Conservation (phyloP, 768 basidiomycete genomes). For the Suillus discolor region DNA sequence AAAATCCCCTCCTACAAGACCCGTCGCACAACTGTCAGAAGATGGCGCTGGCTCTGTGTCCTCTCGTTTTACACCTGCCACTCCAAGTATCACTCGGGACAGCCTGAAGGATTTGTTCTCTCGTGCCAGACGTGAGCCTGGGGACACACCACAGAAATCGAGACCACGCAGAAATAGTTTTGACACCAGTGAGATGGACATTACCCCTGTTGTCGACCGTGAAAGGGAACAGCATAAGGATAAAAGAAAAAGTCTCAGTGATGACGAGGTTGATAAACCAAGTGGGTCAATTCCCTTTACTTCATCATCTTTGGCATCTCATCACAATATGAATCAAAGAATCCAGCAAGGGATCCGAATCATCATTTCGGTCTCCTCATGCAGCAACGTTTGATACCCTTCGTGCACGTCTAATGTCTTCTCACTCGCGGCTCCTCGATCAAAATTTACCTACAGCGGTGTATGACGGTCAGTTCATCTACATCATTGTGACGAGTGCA, state of each 20-base stretch:
- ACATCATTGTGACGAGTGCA: neutral
- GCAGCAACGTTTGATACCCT: conserved; percentile 50
- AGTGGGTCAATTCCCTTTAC: conserved; percentile 42
- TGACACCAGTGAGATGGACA: conserved; percentile 61
- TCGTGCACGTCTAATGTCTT: conserved; percentile 45
- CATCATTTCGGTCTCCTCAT: conserved; percentile 45
- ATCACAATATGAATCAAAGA: conserved; percentile 20
- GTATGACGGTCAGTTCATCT: conserved; percentile 37
- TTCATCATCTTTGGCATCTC: conserved; percentile 10
- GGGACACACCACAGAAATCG: conserved; percentile 62
- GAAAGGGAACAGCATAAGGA: conserved; percentile 47
- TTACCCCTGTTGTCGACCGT: conserved; percentile 47
- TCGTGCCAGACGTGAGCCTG: conserved; percentile 64
- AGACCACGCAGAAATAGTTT: conserved; percentile 58
- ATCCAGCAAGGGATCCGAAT: conserved; percentile 28
- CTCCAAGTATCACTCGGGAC: conserved; percentile 54
- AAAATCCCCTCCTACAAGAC: conserved; percentile 27
- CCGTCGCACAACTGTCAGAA: conserved; percentile 31
- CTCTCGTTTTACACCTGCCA: conserved; percentile 25
- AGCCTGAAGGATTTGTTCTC: conserved; percentile 68
- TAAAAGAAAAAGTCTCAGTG: conserved; percentile 63
- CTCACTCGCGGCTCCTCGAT: conserved; percentile 40
- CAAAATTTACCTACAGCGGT: conserved; percentile 33
- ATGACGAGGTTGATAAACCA: conserved; percentile 63
- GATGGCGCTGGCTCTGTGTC: conserved; percentile 20